Evolutionary conservation across 768 basidiomycete genomes (phyloP), one percentile per base, ranked within the genome.

Genomic region (Tricholoma sp.): DNA sequence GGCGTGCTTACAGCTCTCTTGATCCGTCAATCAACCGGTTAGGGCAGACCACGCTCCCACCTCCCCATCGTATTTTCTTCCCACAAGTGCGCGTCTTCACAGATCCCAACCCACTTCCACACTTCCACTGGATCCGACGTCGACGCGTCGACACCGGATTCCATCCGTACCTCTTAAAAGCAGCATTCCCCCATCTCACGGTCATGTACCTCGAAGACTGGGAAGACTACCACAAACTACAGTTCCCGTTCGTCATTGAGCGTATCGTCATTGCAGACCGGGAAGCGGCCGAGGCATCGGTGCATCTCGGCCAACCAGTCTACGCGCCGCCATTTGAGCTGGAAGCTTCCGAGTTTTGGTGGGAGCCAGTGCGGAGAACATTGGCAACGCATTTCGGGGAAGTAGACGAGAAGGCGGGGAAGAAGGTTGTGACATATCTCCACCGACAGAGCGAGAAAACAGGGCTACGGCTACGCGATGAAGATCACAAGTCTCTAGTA

Each of bases 201-300:
- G 70, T 86, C 52, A 80, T 89, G 74, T 92, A 85, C 67, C 57
- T 74, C 16, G 81, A 85, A 57, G 92, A 94, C 64, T 93, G 91
- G 83, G 76, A 80, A 49, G 93, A 95, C 70, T 85, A 86, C 62
- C 77, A 79, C 35, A 76, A 79, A 57, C 81, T 91, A 64, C 75
- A 78, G 18, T 77, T 83, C 16, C 89, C 93, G 0, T 92, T 85
- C 67, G 63, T 94, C 16, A 72, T 91, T 54, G 86, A 89, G 61
- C 84, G 91, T 10, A 74, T 90, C 11, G 83, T 96, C 31, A 72
- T 97, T 32, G 86, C 84, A 0, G 92, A 95, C 64, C 75, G 85
- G 47, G 78, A 81, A n/a, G 88, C 87, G 0, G 86, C 90, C 2
- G 63, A 62, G n/a, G 58, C 61, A 10, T 61, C 60, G 2, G 32